These are phyloP conservation scores for Mitosporidium daphniae DNA, from an alignment of 371 early-diverging fungal genomes.

Conservation along the genomic window DNA sequence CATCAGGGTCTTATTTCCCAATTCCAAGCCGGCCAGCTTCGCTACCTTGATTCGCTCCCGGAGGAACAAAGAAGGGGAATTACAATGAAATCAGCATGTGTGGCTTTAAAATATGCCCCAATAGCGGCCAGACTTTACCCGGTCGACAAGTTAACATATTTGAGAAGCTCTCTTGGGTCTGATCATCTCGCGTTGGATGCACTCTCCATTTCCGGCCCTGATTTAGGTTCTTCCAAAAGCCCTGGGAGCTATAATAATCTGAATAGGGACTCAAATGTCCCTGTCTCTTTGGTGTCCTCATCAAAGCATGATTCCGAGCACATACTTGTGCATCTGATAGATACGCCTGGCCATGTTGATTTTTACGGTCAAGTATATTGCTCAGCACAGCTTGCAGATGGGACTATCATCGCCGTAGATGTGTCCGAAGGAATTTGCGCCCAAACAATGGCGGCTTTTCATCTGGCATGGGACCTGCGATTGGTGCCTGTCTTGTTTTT, in stretches of 20 bases:
- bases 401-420: slow-evolving; percentile 81
- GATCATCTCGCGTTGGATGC: too few relatives aligned
- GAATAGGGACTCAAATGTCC: too few relatives aligned
- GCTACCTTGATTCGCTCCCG: slow-evolving; percentile 82
- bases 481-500: slow-evolving; percentile 58
- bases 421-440: slow-evolving; percentile 92
- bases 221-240: too few relatives aligned
- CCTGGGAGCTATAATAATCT: too few relatives aligned
- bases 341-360: slow-evolving; percentile 99
- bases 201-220: too few relatives aligned
- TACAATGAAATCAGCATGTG: slow-evolving; percentile 95
- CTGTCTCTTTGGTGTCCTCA: too few relatives aligned
- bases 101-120: too few relatives aligned
- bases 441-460: slow-evolving; percentile 11
- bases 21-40: slow-evolving; percentile 78
- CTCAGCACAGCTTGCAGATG: slow-evolving; percentile 77
- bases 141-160: too few relatives aligned
- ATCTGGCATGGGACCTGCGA: not conserved
- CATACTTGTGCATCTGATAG: slow-evolving; percentile 71
- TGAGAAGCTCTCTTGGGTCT: too few relatives aligned
- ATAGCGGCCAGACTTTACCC: too few relatives aligned
- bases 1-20: slow-evolving; percentile 82
- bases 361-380: slow-evolving; percentile 84
- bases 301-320: too few relatives aligned
- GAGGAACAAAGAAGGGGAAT: slow-evolving; percentile 98